phyloP scores from a whole-genome alignment of 2,329 filamentous ascomycete genomes.

The Fusarium robinianum region DNA sequence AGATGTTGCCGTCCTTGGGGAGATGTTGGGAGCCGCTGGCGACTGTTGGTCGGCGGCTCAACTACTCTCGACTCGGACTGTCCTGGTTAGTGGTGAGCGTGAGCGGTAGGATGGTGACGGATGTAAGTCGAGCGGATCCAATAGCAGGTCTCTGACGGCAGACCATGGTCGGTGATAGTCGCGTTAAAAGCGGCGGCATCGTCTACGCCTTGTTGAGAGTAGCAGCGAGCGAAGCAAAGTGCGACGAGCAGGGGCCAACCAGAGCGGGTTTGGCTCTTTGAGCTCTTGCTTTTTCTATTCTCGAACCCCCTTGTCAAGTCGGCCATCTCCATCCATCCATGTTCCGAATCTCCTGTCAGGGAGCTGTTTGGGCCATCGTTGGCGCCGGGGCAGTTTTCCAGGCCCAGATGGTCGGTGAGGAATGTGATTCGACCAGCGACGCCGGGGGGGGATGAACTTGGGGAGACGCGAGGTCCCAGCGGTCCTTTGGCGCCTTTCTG shows the following conservation, averaged over 20 bases:
- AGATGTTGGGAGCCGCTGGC: slow-evolving; percentile 12
- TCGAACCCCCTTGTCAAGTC: slow-evolving; percentile 30
- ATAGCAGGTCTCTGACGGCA: slow-evolving; percentile 18
- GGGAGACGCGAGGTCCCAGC: slow-evolving; percentile 16
- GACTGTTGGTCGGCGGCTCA: slow-evolving; percentile 29
- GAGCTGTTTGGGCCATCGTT: slow-evolving; percentile 36
- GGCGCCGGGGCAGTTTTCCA: slow-evolving; percentile 36
- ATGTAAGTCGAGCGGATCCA: slow-evolving; percentile 28
- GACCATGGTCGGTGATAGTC: slow-evolving; percentile 31
- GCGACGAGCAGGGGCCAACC: slow-evolving; percentile 15
- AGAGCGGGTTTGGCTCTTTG: slow-evolving; percentile 15
- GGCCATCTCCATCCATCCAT: neutral
- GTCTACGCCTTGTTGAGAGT: slow-evolving; percentile 28
- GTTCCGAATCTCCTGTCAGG: slow-evolving; percentile 16
- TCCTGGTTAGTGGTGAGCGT: slow-evolving; percentile 20
- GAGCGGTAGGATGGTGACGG: slow-evolving; percentile 30
- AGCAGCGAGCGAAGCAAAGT: slow-evolving; percentile 9
- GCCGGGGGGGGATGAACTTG: slow-evolving; percentile 20
- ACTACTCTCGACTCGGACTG: slow-evolving; percentile 7
- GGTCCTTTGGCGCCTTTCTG: slow-evolving; percentile 20
- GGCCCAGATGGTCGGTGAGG: slow-evolving; percentile 37
- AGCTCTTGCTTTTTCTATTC: slow-evolving; percentile 35
- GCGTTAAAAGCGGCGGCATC: slow-evolving; percentile 36
- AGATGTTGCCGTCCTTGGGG: slow-evolving; percentile 1
- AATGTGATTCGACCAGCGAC: slow-evolving; percentile 36